Evolutionary conservation across 345 rosid species (phyloP), one percentile per base, ranked within the genome.

Genomic region (Clarkia xantiana): DNA sequence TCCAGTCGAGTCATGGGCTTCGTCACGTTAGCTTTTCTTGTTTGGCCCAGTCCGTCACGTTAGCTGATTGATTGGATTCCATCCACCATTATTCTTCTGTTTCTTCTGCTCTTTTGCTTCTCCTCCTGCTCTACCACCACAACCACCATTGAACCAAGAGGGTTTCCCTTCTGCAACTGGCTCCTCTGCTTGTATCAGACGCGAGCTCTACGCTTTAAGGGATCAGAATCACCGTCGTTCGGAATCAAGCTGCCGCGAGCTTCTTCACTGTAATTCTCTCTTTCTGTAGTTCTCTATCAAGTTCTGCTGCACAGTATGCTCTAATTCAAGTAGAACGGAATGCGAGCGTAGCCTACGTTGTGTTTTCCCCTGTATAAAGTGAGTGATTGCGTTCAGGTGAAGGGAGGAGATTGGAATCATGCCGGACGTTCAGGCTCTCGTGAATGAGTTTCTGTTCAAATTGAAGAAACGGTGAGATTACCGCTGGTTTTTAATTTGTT

Each of bases 351-450:
- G 36, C 36, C 9, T 29, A 29, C 5, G 5, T 29, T 29, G 36
- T 5, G 25, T 29, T 29, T 29, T 29, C 36, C 29, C 29, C 29
- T 10, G 36, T 5, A 7, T 5, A 3, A 29, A 29, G 6, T 29
- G 36, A 29, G 36, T 29, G 36, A 29, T 13, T 13, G 15, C 36
- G 14, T 29, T 51, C 65, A 71, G 67, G 72, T 62, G 57, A 64
- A 42, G 51, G 57, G 62, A 42, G 51, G 54, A 41, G 20, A 56
- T 52, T 14, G 10, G 38, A 57, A 67, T 61, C 73, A 93, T 93
- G 96, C 95, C 96, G 44, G 96, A 84, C 70, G 78, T 76, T 34
- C 90, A 93, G 57, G 65, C 80, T 25, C 73, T 71, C 38, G 94
- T 87, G 55, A 62, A 65, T 50, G 95, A 87, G 9, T 93, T 84